Evolutionary conservation across 2,329 filamentous ascomycete genomes (phyloP), one percentile per base, ranked within the genome.

Genomic region (Hawksworthiomyces lignivorus): DNA sequence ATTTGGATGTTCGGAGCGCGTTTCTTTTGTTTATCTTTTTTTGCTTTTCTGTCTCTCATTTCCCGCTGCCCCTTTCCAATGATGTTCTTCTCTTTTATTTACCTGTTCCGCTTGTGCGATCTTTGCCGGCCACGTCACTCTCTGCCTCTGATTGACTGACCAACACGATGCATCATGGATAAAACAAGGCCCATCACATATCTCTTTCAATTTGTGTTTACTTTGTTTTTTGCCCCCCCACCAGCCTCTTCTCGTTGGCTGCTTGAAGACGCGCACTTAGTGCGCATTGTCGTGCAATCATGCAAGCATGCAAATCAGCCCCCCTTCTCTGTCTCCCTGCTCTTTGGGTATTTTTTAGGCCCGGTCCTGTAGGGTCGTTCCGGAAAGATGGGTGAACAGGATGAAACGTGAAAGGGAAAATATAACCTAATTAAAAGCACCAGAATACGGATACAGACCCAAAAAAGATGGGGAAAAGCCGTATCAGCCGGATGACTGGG

Each of bases 41-140:
- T 36, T 27, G 24, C 12, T 15, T 14, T 36, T 11, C 22, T 7
- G 26, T 41, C n/a, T n/a, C n/a, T n/a, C n/a, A n/a, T n/a, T n/a
- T n/a, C n/a, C n/a, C n/a, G n/a, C n/a, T n/a, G n/a, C n/a, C n/a
- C n/a, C n/a, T n/a, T n/a, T n/a, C n/a, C n/a, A n/a, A n/a, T n/a
- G n/a, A n/a, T n/a, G n/a, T n/a, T n/a, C n/a, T n/a, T n/a, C n/a
- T n/a, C n/a, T n/a, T n/a, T n/a, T n/a, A n/a, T n/a, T n/a, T n/a
- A n/a, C n/a, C n/a, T 36, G 26, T 26, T 18, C 39, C 26, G 26
- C 18, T 22, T 29, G 22, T 30, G 18, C 18, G 18, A 20, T 20
- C 11, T 24, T 17, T 15, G n/a, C n/a, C n/a, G 31, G 39, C 33
- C 39, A 42, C 39, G 39, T 42, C 39, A 42, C 36, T 21, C 33